Conservation (phyloP, 1,284 basidiomycete species). For the Sanghuangporus baumii region DNA sequence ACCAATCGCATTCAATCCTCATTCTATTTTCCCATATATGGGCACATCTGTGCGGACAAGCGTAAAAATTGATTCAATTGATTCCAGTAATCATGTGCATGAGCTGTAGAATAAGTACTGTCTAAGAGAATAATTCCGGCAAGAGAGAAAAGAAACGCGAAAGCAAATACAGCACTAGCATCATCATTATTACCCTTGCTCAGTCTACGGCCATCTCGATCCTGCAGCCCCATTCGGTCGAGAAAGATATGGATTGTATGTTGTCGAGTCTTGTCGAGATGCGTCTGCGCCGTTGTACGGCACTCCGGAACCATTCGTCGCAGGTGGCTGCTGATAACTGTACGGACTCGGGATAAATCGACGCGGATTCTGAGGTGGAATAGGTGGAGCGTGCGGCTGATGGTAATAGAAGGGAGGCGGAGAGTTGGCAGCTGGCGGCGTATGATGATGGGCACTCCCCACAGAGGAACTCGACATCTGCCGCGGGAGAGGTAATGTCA, state of each 20-base stretch:
- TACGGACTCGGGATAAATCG: slow-evolving; percentile 1
- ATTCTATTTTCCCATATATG: not conserved
- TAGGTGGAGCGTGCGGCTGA: not conserved
- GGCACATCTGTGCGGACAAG: not conserved
- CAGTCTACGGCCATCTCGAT: slow-evolving; percentile 11
- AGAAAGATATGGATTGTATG: slow-evolving; percentile 7
- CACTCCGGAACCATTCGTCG: slow-evolving; percentile 1
- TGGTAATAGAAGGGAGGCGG: not conserved
- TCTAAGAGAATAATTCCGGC: not conserved
- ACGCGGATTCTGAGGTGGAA: not conserved
- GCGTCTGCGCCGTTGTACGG: not conserved
- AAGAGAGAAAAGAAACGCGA: not conserved
- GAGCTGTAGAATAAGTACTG: not conserved
- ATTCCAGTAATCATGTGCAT: not conserved
- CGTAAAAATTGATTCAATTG: not conserved
- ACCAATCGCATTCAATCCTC: slow-evolving; percentile 10
- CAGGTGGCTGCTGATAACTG: not conserved
- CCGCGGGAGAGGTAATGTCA: not conserved
- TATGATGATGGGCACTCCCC: not conserved
- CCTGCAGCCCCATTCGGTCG: slow-evolving; percentile 10
- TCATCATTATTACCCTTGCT: not conserved
- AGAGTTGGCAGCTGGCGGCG: not conserved
- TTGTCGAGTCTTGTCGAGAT: not conserved
- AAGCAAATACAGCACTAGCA: not conserved
- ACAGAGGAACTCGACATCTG: slow-evolving; percentile 2